Evolutionary conservation across 1,284 basidiomycete genomes (phyloP).

Genomic region (Naganishia albida): DNA sequence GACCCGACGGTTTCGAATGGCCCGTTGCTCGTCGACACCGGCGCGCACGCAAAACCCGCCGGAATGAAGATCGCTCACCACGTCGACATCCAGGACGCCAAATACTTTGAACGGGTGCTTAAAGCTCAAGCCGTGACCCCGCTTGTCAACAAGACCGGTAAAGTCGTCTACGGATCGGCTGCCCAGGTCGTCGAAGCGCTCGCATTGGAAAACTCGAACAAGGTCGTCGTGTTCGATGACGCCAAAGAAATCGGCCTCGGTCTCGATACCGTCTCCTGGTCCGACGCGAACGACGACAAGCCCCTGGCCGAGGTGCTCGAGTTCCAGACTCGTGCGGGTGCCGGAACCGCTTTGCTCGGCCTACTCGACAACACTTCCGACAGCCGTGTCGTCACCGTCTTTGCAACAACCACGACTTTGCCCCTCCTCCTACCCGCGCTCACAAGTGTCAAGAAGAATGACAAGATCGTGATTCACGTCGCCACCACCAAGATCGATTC

Average conservation of each 20-base stretch:
- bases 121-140: constrained; percentile 7
- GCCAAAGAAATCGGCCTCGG: constrained; percentile 51
- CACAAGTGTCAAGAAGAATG: constrained; percentile 63
- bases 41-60: constrained; percentile 11
- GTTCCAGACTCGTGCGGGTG: constrained; percentile 83
- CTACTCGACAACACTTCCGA: constrained; percentile 51
- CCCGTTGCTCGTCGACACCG: constrained; percentile 29
- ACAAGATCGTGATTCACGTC: constrained; percentile 74
- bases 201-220: constrained; percentile 46
- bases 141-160: constrained; percentile 33
- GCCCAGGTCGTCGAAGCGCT: constrained; percentile 49
- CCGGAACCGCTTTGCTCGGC: constrained; percentile 78
- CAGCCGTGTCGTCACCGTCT: constrained; percentile 47
- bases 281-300: constrained; percentile 31
- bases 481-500: constrained; percentile 68
- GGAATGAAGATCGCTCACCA: constrained; percentile 26
- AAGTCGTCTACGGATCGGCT: constrained; percentile 47
- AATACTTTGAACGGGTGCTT: constrained; percentile 23
- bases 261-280: constrained; percentile 37
- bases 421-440: constrained; percentile 75
- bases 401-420: constrained; percentile 57
- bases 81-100: constrained; percentile 2
- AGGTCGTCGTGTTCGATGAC: constrained; percentile 54
- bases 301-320: constrained; percentile 62
- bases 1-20: constrained; percentile 29